These are phyloP conservation scores for Phoma sp. DNA, from an alignment of 2,329 filamentous ascomycete species.

Conservation along the genomic window DNA sequence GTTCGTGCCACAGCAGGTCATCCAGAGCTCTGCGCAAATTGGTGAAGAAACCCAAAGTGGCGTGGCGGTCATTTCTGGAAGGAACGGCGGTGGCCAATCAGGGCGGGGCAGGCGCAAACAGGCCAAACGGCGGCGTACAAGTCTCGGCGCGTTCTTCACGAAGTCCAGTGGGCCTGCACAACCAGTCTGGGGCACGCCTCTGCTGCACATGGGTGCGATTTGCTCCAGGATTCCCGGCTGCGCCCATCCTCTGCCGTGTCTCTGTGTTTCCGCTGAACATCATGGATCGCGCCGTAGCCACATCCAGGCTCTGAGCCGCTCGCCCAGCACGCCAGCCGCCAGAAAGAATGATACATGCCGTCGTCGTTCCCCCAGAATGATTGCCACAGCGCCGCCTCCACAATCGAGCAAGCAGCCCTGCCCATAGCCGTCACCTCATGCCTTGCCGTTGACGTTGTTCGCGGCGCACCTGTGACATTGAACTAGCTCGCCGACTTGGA, in stretches of 20 bases:
- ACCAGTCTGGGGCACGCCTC: conserved; percentile 13
- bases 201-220: conserved; percentile 32
- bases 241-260: conserved; percentile 30
- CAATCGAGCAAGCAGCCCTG: conserved; percentile 8
- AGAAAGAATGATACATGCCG: conserved; percentile 27
- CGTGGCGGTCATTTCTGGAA: conserved; percentile 27
- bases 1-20: conserved; percentile 30
- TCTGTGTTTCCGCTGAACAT: conserved; percentile 26
- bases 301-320: conserved; percentile 21
- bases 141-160: neutral
- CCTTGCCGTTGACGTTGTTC: conserved; percentile 4
- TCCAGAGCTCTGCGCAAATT: conserved; percentile 27
- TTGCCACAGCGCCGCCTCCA: conserved; percentile 24
- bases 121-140: conserved; percentile 15
- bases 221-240: conserved; percentile 38
- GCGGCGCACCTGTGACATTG: conserved; percentile 21
- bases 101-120: conserved; percentile 3
- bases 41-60: conserved; percentile 28
- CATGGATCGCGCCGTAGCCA: conserved; percentile 27
- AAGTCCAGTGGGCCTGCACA: conserved; percentile 5
- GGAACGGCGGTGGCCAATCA: conserved; percentile 30
- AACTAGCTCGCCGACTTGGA: conserved; percentile 1
- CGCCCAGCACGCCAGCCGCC: conserved; percentile 22
- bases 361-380: conserved; percentile 22
- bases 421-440: conserved; percentile 1